These are phyloP conservation scores for Euphorbia peplus DNA, from an alignment of 345 rosid genomes.

Conservation along the genomic window DNA sequence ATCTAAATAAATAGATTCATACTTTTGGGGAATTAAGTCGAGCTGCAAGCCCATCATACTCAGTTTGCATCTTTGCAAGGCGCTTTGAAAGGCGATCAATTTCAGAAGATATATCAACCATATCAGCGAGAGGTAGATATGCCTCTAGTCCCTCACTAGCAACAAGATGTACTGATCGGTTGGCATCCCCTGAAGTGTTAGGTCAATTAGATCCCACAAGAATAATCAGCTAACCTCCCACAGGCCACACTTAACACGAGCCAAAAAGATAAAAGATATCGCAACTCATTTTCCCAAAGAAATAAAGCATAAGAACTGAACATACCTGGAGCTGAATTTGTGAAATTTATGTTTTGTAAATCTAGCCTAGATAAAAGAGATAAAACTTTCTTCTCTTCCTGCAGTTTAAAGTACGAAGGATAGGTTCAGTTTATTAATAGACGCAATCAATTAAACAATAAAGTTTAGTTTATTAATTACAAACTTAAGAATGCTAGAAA, in stretches of 20 bases:
- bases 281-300: not conserved
- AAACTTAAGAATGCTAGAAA: not conserved
- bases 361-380: constrained; percentile 89
- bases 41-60: constrained; percentile 64
- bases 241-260: not conserved
- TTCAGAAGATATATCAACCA: constrained; percentile 91
- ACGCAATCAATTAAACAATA: not conserved
- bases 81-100: constrained; percentile 86
- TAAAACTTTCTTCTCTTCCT: constrained; percentile 84
- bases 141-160: constrained; percentile 98
- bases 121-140: constrained; percentile 86
- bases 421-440: not conserved
- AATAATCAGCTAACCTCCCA: constrained; percentile 2
- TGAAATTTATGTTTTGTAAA: constrained; percentile 50
- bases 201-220: constrained; percentile 12
- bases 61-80: constrained; percentile 80
- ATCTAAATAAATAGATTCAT: constrained; percentile 23
- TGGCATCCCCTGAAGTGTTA: constrained; percentile 58
- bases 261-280: not conserved
- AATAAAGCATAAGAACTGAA: constrained; percentile 9
- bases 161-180: constrained; percentile 80
- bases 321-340: constrained; percentile 69
- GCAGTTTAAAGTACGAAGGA: constrained; percentile 25
- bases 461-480: not conserved
- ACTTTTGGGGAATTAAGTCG: constrained; percentile 84